Conservation (phyloP, 2,329 filamentous ascomycete species). For the Emericellopsis atlantica region DNA sequence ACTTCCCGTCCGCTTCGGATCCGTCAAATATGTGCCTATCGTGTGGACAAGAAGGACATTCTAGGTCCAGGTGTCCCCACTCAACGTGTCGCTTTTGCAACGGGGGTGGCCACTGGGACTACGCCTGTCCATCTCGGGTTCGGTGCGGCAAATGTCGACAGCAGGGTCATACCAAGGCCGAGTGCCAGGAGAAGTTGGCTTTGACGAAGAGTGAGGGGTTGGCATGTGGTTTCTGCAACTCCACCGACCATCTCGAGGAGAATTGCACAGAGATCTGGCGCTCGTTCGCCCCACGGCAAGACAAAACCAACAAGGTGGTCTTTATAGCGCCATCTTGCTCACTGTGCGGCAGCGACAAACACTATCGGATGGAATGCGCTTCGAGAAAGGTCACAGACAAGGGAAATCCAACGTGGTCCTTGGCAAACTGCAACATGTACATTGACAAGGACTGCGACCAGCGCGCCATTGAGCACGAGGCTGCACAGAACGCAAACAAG, state of each 20-base stretch:
- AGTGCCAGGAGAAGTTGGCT: constrained; percentile 44
- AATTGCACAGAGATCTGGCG: constrained; percentile 50
- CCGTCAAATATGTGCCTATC: constrained; percentile 33
- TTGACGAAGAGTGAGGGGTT: constrained; percentile 37
- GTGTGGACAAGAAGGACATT: constrained; percentile 37
- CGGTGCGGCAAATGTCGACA: constrained; percentile 50
- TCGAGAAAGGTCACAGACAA: constrained; percentile 6
- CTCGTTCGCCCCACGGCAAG: constrained; percentile 29
- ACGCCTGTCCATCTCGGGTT: constrained; percentile 34
- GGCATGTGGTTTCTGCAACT: constrained; percentile 49
- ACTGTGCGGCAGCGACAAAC: constrained; percentile 36
- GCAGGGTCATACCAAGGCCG: constrained; percentile 39
- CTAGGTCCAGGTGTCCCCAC: constrained; percentile 27
- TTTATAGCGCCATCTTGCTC: constrained; percentile 41
- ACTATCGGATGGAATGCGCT: constrained; percentile 45
- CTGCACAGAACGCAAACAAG: not conserved
- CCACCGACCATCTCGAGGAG: constrained; percentile 41
- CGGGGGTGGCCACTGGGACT: constrained; percentile 29
- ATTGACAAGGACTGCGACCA: constrained; percentile 29
- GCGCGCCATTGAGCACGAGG: constrained; percentile 21
- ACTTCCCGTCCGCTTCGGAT: constrained; percentile 36
- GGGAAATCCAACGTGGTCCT: constrained; percentile 36
- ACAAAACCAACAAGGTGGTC: constrained; percentile 30
- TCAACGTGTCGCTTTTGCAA: constrained; percentile 35
- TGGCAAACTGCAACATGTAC: constrained; percentile 33